Percentiles rank a stretch among this genome's conserved stretches.
These are phyloP conservation scores for Candida montana DNA, from an alignment of 805 yeast genomes.

Conservation along the genomic window DNA sequence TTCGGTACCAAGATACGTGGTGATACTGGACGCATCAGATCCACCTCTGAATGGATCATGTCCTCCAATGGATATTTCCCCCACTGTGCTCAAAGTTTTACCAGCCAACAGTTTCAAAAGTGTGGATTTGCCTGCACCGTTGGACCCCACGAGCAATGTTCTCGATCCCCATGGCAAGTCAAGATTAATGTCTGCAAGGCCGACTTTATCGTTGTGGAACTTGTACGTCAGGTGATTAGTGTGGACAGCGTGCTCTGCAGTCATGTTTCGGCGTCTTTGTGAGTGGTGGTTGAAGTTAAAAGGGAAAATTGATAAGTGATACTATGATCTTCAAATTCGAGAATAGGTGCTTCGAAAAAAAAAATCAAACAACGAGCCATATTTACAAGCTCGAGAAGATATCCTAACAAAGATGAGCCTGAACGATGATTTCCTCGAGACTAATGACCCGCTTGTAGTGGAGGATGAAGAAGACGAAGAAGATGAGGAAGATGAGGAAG, in stretches of 20 bases:
- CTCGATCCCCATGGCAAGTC: slow-evolving; percentile 66
- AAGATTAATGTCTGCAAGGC: slow-evolving; percentile 60
- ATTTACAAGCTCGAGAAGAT: too few species aligned
- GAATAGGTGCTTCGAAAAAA: too few species aligned
- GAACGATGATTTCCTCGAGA: slow-evolving; percentile 20
- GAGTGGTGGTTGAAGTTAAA: not conserved
- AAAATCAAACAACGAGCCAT: too few species aligned
- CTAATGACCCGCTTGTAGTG: slow-evolving; percentile 18
- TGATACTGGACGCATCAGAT: slow-evolving; percentile 42
- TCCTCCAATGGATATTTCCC: slow-evolving; percentile 70
- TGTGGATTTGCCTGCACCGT: slow-evolving; percentile 97
- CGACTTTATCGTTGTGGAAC: slow-evolving; percentile 57
- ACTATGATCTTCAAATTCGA: not conserved
- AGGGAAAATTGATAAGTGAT: not conserved
- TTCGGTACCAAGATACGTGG: slow-evolving; percentile 90
- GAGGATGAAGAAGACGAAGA: slow-evolving; percentile 25
- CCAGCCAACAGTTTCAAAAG: slow-evolving; percentile 82
- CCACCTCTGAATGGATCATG: slow-evolving; percentile 75
- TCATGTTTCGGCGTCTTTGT: not conserved
- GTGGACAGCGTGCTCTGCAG: slow-evolving; percentile 44
- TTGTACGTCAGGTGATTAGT: slow-evolving; percentile 63
- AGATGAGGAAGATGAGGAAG: slow-evolving; percentile 22
- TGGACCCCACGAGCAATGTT: slow-evolving; percentile 82
- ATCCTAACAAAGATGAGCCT: slow-evolving; percentile 4
- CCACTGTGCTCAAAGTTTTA: slow-evolving; percentile 75